Conservation (phyloP, 805 yeast species). For the Myxozyma geophila region DNA sequence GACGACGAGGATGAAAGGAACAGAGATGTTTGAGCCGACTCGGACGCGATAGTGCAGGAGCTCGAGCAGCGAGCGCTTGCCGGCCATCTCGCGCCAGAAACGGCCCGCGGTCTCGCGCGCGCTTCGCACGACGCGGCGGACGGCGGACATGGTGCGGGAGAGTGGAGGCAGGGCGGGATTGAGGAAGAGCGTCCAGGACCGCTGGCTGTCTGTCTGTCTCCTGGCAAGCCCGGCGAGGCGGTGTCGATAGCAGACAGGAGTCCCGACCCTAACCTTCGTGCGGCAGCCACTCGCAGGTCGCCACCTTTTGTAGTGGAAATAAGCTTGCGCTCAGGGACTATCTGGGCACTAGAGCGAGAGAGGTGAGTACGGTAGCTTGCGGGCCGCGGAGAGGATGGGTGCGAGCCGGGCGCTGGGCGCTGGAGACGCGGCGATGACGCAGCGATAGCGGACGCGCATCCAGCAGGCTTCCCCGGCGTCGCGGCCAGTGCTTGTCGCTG, state of each 20-base stretch:
- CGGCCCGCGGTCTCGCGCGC: constrained; percentile 9
- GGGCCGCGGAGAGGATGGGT: too few relatives aligned
- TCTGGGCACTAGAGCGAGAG: not conserved
- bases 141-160: constrained; percentile 2
- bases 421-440: too few relatives aligned
- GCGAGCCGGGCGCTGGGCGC: too few relatives aligned
- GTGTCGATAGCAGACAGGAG: constrained; percentile 6
- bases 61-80: constrained; percentile 3
- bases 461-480: too few relatives aligned
- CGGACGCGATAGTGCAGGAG: constrained; percentile 32
- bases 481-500: too few relatives aligned
- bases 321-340: not conserved
- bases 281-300: constrained; percentile 2
- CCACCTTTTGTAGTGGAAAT: not conserved
- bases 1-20: constrained; percentile 27
- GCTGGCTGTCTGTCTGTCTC: too few relatives aligned
- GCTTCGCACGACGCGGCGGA: constrained; percentile 24
- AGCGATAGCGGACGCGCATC: too few relatives aligned
- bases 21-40: constrained; percentile 22
- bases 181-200: not conserved
- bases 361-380: too few relatives aligned
- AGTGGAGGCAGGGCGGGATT: not conserved
- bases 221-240: not conserved
- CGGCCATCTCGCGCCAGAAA: constrained; percentile 3
- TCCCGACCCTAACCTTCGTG: not conserved